Evolutionary conservation across 768 basidiomycete species (phyloP), one percentile per base, ranked within the genome.

Genomic region (Ramaria sp.): DNA sequence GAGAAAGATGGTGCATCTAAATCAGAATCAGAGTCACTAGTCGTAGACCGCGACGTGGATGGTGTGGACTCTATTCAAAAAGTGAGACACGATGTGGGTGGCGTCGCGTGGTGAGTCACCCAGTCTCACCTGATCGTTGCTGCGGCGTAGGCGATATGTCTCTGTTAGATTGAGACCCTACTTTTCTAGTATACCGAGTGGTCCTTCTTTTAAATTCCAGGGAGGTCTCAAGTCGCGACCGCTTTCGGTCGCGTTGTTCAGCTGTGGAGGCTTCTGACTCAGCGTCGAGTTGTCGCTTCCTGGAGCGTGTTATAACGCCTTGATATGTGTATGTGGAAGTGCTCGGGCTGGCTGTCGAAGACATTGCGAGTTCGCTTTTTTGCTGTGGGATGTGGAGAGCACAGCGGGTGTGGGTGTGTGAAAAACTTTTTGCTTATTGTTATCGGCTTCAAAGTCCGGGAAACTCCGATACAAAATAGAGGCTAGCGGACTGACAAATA

Each of bases 191-290:
- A 27, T 27, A 5, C 5, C 27, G 1, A 1, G 34, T 37, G 34
- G 55, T 30, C 30, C 37, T 50, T 43, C 27, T 27, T 27, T 27
- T 27, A 27, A 5, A 2, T 5, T 27, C 27, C 5, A 27, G 3
- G 27, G 27, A 2, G 27, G 45, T 24, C 45, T 30, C 22, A 33
- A 27, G n/a, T 30, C 47, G n/a, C 17, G 37, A 17, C 55, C 37
- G 49, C 19, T 57, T 57, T 45, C 46, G 55, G 49, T 57, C 55
- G 11, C 13, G 55, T 17, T 13, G 55, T 49, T 52, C 51, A 38
- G 31, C 30, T n/a, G 37, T 11, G 22, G 48, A 38, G 10, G 31
- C 24, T 9, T 19, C 31, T 12, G 19, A 5, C 11, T 30, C 55
- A 19, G 33, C 55, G 11, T 57, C 55, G 30, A 46, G 45, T 15